A percentile compares a stretch with the other conserved stretches of the same genome.
These are phyloP conservation scores for Pinus albicaulis DNA, from an alignment of 75 land plant species.

Conservation along the genomic window DNA sequence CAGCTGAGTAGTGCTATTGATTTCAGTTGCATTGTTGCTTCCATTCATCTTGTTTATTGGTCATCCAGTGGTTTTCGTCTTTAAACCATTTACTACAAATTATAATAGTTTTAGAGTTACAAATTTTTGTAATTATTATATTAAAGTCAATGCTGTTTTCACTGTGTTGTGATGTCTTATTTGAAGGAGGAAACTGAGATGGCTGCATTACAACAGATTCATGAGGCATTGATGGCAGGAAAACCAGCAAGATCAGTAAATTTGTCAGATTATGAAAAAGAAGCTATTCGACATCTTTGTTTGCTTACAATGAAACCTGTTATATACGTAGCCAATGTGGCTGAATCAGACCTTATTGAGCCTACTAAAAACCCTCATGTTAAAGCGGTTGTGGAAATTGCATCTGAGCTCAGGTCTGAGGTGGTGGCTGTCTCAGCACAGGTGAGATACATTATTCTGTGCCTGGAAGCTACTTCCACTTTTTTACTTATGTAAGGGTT, in stretches of 20 bases:
- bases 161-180: not conserved
- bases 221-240: slow-evolving; percentile 79
- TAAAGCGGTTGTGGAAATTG: slow-evolving; percentile 55
- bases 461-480: not conserved
- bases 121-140: not conserved
- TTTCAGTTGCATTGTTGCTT: not conserved
- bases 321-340: slow-evolving; percentile 96
- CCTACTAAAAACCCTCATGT: slow-evolving; percentile 81
- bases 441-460: slow-evolving; percentile 30
- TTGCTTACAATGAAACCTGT: slow-evolving; percentile 99
- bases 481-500: not conserved
- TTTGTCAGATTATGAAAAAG: slow-evolving; percentile 79
- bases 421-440: slow-evolving; percentile 91
- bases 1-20: not conserved
- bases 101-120: not conserved
- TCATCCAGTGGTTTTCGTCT: not conserved
- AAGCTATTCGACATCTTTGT: slow-evolving; percentile 81
- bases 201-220: slow-evolving; percentile 73
- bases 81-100: not conserved
- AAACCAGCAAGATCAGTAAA: slow-evolving; percentile 88
- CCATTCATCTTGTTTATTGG: not conserved
- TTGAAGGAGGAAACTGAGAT: slow-evolving; percentile 84
- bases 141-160: not conserved
- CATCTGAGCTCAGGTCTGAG: slow-evolving; percentile 77
- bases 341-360: slow-evolving; percentile 86